phyloP scores from a whole-genome alignment of 2,329 filamentous ascomycete genomes.

The Neofusicoccum sp. region DNA sequence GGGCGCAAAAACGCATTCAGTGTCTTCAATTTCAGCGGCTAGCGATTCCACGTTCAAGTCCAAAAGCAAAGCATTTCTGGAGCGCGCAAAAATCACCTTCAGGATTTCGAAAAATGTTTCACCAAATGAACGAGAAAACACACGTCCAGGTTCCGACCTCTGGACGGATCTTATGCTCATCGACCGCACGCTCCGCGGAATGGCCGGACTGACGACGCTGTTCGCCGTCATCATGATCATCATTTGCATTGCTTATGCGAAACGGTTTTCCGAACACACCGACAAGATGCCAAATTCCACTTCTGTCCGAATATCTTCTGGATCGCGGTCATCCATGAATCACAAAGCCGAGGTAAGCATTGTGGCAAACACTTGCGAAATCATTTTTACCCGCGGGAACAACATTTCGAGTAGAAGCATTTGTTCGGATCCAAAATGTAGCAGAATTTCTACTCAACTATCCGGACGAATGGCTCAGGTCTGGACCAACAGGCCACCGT shows the following conservation, averaged over 20 bases:
- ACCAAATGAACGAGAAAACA: constrained; percentile 4
- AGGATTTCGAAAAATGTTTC: constrained; percentile 5
- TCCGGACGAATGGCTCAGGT: no score
- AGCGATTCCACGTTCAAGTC: neutral
- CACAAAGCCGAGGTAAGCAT: constrained; percentile 5
- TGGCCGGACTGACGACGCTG: constrained; percentile 26
- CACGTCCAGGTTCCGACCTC: constrained; percentile 20
- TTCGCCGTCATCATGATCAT: constrained; percentile 23
- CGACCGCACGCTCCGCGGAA: constrained; percentile 28
- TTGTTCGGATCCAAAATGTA: no score
- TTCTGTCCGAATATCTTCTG: constrained; percentile 1
- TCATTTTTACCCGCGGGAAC: neutral
- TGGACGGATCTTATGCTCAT: constrained; percentile 33
- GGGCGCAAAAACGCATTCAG: neutral
- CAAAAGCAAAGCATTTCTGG: neutral
- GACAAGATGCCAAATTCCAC: neutral
- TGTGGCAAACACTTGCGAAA: neutral
- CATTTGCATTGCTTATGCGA: constrained; percentile 9
- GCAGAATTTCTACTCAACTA: no score
- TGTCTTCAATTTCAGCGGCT: neutral
- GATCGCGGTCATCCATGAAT: neutral
- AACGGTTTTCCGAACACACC: neutral
- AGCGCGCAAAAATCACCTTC: constrained; percentile 4
- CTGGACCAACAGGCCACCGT: no score
- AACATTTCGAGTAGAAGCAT: neutral